These are phyloP conservation scores for Ophiobolus disseminans DNA, from an alignment of 2,329 filamentous ascomycete species.

Conservation along the genomic window DNA sequence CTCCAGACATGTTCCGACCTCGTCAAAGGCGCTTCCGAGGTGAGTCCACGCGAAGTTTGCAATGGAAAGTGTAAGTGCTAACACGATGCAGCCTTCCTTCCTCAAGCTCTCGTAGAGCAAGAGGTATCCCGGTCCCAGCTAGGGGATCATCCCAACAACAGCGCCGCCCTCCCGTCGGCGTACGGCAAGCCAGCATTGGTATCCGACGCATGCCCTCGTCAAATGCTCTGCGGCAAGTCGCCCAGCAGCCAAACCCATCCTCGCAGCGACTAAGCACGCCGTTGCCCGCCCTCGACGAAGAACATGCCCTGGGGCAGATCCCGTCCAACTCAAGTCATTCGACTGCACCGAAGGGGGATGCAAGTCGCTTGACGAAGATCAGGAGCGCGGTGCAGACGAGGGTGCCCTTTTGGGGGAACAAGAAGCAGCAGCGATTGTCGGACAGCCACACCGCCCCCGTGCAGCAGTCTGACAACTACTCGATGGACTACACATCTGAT, in stretches of 20 bases:
- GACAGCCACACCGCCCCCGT: neutral
- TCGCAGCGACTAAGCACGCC: constrained; percentile 32
- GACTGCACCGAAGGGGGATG: constrained; percentile 14
- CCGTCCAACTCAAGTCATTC: constrained; percentile 27
- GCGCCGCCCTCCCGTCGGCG: constrained; percentile 32
- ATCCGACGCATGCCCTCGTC: constrained; percentile 44
- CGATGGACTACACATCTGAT: constrained; percentile 63
- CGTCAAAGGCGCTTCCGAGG: constrained; percentile 27
- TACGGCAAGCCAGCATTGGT: constrained; percentile 45
- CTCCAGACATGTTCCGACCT: constrained; percentile 25
- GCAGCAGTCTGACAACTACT: constrained; percentile 8
- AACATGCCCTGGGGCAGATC: constrained; percentile 28
- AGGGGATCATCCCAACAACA: constrained; percentile 25
- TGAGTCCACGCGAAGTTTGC: constrained; percentile 12
- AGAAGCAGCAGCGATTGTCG: constrained; percentile 14
- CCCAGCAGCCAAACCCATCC: constrained; percentile 28
- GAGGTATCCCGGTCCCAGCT: constrained; percentile 38
- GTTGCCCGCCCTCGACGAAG: constrained; percentile 39
- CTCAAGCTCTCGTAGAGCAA: constrained; percentile 25
- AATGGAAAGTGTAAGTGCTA: constrained; percentile 20
- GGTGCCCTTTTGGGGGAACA: constrained; percentile 36
- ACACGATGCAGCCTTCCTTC: constrained; percentile 22
- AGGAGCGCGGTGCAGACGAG: constrained; percentile 37
- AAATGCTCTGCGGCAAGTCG: constrained; percentile 28
- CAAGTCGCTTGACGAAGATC: constrained; percentile 35